Conservation (phyloP, 176 grass and related monocot genomes). For the Leersia perrieri region DNA sequence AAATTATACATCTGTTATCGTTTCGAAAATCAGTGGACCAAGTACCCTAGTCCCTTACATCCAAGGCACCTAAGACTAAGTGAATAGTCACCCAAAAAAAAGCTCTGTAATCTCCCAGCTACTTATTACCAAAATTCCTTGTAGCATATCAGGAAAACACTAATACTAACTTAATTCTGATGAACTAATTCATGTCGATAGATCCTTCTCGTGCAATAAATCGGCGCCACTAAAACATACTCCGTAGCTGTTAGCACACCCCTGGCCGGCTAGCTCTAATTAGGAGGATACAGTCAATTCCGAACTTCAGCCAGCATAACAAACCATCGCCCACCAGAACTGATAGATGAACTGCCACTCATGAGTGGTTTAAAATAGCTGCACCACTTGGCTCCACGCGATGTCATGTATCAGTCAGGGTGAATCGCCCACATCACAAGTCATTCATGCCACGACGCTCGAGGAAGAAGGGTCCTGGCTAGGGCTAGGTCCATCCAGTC, state of each 20-base stretch:
- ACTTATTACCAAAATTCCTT: background rate
- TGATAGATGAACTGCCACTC: background rate
- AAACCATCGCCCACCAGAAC: background rate
- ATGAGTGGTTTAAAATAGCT: slow-evolving; percentile 7
- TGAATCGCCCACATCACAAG: background rate
- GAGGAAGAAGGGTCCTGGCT: slow-evolving; percentile 31
- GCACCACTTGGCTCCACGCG: slow-evolving; percentile 1
- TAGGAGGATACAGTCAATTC: background rate
- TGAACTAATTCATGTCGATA: background rate
- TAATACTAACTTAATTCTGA: background rate
- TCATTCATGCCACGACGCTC: slow-evolving; percentile 36
- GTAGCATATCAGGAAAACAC: background rate
- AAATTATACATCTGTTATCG: background rate
- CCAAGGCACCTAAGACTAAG: background rate
- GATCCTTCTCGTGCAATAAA: slow-evolving; percentile 11
- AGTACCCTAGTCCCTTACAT: background rate
- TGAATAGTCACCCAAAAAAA: background rate
- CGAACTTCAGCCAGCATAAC: background rate
- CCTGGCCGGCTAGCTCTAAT: background rate
- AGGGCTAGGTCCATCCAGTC: slow-evolving; percentile 22
- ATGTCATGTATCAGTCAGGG: background rate
- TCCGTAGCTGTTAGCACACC: background rate
- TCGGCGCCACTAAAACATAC: background rate
- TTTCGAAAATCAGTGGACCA: background rate
- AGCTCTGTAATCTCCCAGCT: background rate